phyloP scores from a whole-genome alignment of 1,139 yeast species.

The Blastobotrys elegans region DNA sequence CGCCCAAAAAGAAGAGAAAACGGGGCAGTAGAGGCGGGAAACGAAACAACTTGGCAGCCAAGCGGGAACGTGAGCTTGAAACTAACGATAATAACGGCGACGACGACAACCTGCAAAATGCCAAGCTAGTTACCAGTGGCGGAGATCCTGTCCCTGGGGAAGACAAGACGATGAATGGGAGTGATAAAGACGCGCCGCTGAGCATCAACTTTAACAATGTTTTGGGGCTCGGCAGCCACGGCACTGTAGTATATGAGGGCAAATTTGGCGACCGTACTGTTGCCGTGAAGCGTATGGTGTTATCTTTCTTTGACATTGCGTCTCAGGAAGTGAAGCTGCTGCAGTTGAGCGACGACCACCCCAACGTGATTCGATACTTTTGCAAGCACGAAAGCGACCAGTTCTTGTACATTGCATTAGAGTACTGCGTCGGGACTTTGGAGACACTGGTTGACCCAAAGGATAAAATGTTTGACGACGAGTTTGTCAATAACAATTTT shows the following conservation, averaged over 20 bases:
- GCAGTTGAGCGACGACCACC: conserved; percentile 95
- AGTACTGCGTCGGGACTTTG: conserved; percentile 80
- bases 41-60: conserved; percentile 43
- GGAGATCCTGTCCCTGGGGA: background rate
- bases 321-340: conserved; percentile 85
- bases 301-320: conserved; percentile 91
- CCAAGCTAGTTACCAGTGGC: background rate
- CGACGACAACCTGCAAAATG: background rate
- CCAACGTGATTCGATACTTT: conserved; percentile 87
- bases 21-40: conserved; percentile 83
- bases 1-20: conserved; percentile 50
- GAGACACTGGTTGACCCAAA: conserved; percentile 63
- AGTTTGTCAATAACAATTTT: conserved; percentile 33
- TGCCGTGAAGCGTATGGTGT: conserved; percentile 89
- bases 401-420: conserved; percentile 88
- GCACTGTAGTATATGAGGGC: conserved; percentile 91
- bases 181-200: background rate
- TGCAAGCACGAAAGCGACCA: conserved; percentile 87
- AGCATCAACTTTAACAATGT: conserved; percentile 40
- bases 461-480: conserved; percentile 27
- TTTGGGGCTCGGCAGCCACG: conserved; percentile 94
- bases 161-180: background rate
- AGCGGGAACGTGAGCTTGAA: conserved; percentile 26
- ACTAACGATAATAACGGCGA: conserved; percentile 9
- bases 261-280: conserved; percentile 82